Base-by-base conservation (phyloP, 352 stramenopile species). In the Pythium graminicola region DNA sequence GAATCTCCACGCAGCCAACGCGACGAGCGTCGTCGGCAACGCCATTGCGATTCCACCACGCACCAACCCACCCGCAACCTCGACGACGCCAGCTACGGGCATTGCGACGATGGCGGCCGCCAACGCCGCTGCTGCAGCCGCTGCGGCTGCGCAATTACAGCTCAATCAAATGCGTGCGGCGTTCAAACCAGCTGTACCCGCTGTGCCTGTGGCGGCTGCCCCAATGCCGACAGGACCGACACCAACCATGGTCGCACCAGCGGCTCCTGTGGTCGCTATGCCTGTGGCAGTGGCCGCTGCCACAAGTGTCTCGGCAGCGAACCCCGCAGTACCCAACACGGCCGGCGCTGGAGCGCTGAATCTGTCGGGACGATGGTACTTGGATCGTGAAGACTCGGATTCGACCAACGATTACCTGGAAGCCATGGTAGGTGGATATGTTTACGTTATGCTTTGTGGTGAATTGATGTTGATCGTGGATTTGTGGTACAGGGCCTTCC, bases 401-500 rank as follows among this genome's bases (percentile, higher is more conserved):
- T 94, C 84, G 67, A 94, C 84, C 33, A 93, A 94, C 64, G 80
- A 90, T 62, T 94, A 94, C 57, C 61, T 94, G 40, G 84, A 94
- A 59, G 84, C 84, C 50, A 94, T 94, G 81, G 72, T 81, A 40
- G 31, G 47, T 39, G 1, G 9, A 31, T 20, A 42, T 42, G 2
- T 24, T 42, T 19, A 1, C 36, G 19, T 16, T 11, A 10, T 19
- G 19, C 36, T 42, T 20, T 42, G n/a, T 38, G 32, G 32, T 38
- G 32, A n/a, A 38, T n/a, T n/a, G n/a, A n/a, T 1, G 1, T 22
- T 31, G 23, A 4, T 22, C 17, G n/a, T 17, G 40, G 1, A 0
- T 31, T 9, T 27, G 3, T 41, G 17, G 6, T 45, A 5, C 60
- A 81, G 69, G 81, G 81, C 5, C 66, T 94, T 33, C 84, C 84